Conservation (phyloP, 164 flowering plant genomes). For the Vitis vinifera region ASM3070453v1 NC_081812.1:3712501-3713000, state of each 20-base stretch:
- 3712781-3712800: slow-evolving; percentile 14
- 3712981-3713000: too few species aligned
- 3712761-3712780: slow-evolving; percentile 26
- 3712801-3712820: slow-evolving; percentile 14
- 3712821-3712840: slow-evolving; percentile 27
- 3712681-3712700: slow-evolving; percentile 54
- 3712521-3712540: too few species aligned
- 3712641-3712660: too few species aligned
- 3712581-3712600: too few species aligned
- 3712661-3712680: slow-evolving; percentile 28
- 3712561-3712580: too few species aligned
- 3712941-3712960: too few species aligned
- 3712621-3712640: too few species aligned
- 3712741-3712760: slow-evolving; percentile 48
- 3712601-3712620: too few species aligned
- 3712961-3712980: too few species aligned
- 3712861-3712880: slow-evolving; percentile 14
- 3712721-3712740: slow-evolving; percentile 57
- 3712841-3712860: slow-evolving; percentile 38
- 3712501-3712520: too few species aligned
- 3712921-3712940: too few species aligned
- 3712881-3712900: slow-evolving; percentile 22
- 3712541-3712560: too few species aligned
- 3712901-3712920: neutral
- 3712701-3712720: slow-evolving; percentile 75